phyloP scores from a whole-genome alignment of 2,329 filamentous ascomycete species.

The Metarhizium humberi region DNA sequence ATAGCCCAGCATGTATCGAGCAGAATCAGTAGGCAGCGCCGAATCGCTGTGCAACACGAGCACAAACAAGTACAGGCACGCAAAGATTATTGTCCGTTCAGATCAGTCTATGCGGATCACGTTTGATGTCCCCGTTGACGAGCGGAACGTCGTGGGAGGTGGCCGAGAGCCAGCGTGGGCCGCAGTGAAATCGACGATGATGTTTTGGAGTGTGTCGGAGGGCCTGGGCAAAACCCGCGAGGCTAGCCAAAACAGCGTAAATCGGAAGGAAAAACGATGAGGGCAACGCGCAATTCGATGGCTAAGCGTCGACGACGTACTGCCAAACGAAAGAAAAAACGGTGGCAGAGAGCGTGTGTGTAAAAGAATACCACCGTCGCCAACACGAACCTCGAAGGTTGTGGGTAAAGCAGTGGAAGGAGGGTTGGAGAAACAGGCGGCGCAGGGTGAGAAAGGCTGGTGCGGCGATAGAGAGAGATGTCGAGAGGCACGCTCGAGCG shows the following conservation, averaged over 20 bases:
- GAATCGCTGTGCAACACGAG: neutral
- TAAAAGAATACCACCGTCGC: neutral
- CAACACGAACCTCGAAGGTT: conserved; percentile 1
- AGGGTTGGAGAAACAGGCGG: conserved; percentile 4
- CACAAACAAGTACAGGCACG: neutral
- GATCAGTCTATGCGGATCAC: neutral
- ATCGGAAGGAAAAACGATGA: neutral
- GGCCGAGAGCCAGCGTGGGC: neutral
- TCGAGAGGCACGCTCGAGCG: neutral
- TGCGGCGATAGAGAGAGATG: neutral
- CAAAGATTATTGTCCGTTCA: neutral
- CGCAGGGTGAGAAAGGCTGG: conserved; percentile 6
- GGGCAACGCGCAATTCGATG: neutral
- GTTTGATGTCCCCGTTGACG: conserved; percentile 2
- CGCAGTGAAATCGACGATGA: conserved; percentile 2
- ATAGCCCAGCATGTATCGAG: neutral
- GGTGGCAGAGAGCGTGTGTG: neutral
- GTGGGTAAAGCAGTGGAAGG: conserved; percentile 3
- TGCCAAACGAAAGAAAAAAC: neutral
- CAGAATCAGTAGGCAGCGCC: neutral
- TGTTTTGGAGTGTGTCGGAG: conserved; percentile 1
- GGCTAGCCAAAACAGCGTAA: neutral
- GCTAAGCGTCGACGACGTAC: neutral
- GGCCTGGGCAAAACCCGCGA: neutral
- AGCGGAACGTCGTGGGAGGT: conserved; percentile 6